Percentiles rank a stretch among this genome's conserved stretches.
Conservation (phyloP, 2,329 filamentous ascomycete species). For the Claviceps capensis region DNA sequence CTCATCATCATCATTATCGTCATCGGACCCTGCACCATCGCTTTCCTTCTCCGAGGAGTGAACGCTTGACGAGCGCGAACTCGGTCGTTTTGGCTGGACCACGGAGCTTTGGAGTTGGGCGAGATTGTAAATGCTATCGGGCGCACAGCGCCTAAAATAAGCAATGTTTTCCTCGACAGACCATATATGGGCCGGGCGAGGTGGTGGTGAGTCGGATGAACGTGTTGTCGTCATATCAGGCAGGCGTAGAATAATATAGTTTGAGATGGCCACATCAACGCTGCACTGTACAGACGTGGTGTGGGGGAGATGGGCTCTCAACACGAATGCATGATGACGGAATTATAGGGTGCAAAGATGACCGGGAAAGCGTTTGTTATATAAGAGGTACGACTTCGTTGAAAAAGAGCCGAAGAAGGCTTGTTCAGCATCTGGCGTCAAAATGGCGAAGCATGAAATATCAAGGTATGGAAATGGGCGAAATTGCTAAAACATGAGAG, state of each 20-base stretch:
- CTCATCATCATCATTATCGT: not conserved
- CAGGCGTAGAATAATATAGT: not conserved
- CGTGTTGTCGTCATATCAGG: not conserved
- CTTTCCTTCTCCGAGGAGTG: not conserved
- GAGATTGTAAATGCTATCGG: not conserved
- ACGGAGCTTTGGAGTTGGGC: not conserved
- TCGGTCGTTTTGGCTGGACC: not conserved
- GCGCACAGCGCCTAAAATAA: not conserved
- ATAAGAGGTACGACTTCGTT: not conserved
- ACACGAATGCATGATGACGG: not conserved
- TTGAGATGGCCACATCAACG: not conserved
- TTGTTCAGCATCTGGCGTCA: not conserved
- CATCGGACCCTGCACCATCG: not conserved
- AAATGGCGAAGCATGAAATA: not conserved
- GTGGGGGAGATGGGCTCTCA: not conserved
- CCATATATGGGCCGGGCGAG: not conserved
- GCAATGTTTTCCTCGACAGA: constrained; percentile 1
- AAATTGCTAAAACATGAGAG: too few species aligned
- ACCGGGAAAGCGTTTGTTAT: not conserved
- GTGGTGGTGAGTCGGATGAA: not conserved
- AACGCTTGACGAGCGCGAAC: constrained; percentile 1
- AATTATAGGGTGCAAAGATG: not conserved
- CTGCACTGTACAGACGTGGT: not conserved
- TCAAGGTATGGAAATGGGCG: too few species aligned
- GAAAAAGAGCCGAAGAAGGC: not conserved